Evolutionary conservation across 345 rosid species (phyloP), one percentile per base, ranked within the genome.

Genomic region (Gossypium bickii): DNA sequence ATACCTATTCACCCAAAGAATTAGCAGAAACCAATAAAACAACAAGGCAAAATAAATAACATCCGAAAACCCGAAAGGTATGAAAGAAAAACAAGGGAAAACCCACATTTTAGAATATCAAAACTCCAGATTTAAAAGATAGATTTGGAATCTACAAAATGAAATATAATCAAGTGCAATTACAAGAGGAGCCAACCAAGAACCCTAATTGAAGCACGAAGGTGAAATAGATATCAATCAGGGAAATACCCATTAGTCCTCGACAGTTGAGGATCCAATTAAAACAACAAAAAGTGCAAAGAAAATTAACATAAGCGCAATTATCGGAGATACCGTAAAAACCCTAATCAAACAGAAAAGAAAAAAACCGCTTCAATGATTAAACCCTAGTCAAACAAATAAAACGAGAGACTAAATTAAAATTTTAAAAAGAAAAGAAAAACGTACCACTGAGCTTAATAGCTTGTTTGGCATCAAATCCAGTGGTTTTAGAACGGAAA

Each of bases 371-470:
- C 25, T 44, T 13, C 44, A 22, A 59, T 12, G 22, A 43, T 56
- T 18, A 68, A 49, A 56, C 65, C 76, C 76, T 47, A 61, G 52
- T 12, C 17, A 17, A 44, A n/a, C 27, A 53, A 74, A 18, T 60
- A 7, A 43, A 4, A 65, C 17, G 18, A 43, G 56, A 60, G 61
- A 2, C 15, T 20, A 2, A 64, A 20, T 20, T 41, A 22, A 57
- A 57, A n/a, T 34, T 34, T 34, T 5, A 15, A 45, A 41, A 9
- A 29, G 49, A 8, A 44, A 38, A 27, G 7, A 27, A 29, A 24
- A 73, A 38, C 70, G 15, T 70, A 94, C 97, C 93, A 66, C 80
- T 83, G 78, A 67, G 84, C 83, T 92, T 85, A 72, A 85, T 73
- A 44, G 74, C 74, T 13, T 65, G 84, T 20, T 78, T 59, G 0